Evolutionary conservation across 2,329 filamentous ascomycete genomes (phyloP).

Genomic region (Ilyonectria destructans): DNA sequence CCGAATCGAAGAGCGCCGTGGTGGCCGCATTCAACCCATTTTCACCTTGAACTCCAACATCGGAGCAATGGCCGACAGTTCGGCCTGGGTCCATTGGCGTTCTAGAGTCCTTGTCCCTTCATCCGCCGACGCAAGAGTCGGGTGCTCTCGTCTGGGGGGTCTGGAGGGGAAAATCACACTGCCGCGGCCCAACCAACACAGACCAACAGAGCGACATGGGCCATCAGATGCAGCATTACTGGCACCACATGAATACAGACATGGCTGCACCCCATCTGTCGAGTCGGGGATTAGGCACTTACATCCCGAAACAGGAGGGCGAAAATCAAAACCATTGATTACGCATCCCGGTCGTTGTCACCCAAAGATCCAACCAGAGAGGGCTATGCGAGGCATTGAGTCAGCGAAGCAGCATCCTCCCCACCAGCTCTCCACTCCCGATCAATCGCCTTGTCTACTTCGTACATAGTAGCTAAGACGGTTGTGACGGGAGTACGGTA

Average conservation of each 20-base stretch:
- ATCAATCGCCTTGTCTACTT: too few relatives aligned
- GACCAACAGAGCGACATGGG: not conserved
- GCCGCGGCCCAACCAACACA: not conserved
- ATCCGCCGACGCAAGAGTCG: not conserved
- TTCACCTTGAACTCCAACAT: slow-evolving; percentile 8
- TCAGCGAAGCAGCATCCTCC: too few relatives aligned
- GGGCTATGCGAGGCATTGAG: too few relatives aligned
- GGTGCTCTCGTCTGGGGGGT: not conserved
- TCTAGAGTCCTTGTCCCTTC: not conserved
- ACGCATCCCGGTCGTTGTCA: too few relatives aligned
- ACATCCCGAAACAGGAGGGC: not conserved
- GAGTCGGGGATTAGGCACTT: not conserved
- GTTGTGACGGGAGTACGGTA: too few relatives aligned
- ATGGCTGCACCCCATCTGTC: too few relatives aligned
- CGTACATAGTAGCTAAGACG: too few relatives aligned
- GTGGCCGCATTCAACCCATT: slow-evolving; percentile 5
- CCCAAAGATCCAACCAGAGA: too few relatives aligned
- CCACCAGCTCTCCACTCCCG: too few relatives aligned
- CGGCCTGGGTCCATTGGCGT: not conserved
- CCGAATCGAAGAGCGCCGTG: slow-evolving; percentile 19
- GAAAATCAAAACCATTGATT: too few relatives aligned
- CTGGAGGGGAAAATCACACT: not conserved
- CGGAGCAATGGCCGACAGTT: not conserved
- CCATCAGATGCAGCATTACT: not conserved
- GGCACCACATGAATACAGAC: not conserved